phyloP scores from a whole-genome alignment of 129 eudicot species.

The Chrysanthemum seticuspe region DNA sequence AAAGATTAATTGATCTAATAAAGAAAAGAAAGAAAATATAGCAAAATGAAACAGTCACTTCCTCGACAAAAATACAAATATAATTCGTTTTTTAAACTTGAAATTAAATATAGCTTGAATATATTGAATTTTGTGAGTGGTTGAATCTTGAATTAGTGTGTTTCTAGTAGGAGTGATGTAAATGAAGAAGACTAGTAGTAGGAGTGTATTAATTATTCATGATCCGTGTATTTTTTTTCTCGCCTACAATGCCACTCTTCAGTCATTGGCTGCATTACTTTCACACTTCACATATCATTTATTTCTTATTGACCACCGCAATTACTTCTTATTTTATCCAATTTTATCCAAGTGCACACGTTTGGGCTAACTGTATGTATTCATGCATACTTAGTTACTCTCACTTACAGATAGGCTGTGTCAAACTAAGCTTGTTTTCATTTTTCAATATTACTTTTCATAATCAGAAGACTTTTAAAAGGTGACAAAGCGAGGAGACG shows the following conservation, averaged over 20 bases:
- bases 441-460: neutral
- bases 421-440: slow-evolving; percentile 20
- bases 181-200: slow-evolving; percentile 9
- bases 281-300: slow-evolving; percentile 28
- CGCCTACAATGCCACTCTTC: slow-evolving; percentile 34
- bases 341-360: neutral
- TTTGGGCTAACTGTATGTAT: neutral
- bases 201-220: neutral
- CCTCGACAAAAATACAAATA: too few relatives aligned
- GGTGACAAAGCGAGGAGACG: neutral
- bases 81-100: too few relatives aligned
- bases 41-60: too few relatives aligned
- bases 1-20: too few relatives aligned
- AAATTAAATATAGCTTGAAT: neutral
- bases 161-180: neutral
- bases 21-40: too few relatives aligned
- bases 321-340: neutral
- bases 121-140: neutral
- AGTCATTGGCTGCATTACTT: slow-evolving; percentile 25
- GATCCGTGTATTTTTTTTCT: slow-evolving; percentile 26
- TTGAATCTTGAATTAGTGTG: neutral
- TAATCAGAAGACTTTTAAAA: slow-evolving; percentile 1
- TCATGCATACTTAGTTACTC: neutral
- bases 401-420: neutral
- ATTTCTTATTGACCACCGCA: slow-evolving; percentile 10